These are phyloP conservation scores for Galerina marginata DNA, from an alignment of 768 basidiomycete genomes.

Conservation along the genomic window DNA sequence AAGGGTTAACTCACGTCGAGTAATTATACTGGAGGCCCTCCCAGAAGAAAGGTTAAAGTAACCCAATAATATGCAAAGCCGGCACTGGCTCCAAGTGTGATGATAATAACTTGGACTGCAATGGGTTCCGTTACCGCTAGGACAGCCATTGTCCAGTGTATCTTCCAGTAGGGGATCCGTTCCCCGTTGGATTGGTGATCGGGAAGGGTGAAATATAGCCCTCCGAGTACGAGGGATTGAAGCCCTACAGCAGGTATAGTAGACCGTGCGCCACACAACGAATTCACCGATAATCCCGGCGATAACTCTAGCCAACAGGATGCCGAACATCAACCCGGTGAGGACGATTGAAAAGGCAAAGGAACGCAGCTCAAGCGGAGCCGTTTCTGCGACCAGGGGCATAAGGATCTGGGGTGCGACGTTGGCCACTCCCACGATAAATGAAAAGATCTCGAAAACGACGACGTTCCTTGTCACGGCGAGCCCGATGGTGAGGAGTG, in stretches of 20 bases:
- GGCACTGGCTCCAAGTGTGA: constrained; percentile 65
- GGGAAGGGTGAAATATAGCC: constrained; percentile 68
- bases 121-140: constrained; percentile 77
- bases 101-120: constrained; percentile 67
- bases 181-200: constrained; percentile 80
- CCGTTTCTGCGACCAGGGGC: constrained; percentile 78
- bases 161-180: constrained; percentile 64
- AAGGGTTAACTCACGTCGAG: constrained; percentile 55
- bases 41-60: constrained; percentile 80
- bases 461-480: constrained; percentile 62
- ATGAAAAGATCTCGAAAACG: constrained; percentile 69
- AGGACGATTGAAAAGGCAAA: constrained; percentile 77
- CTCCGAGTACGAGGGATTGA: constrained; percentile 60
- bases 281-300: constrained; percentile 78
- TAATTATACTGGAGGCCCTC: constrained; percentile 76
- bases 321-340: constrained; percentile 68
- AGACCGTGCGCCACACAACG: constrained; percentile 73
- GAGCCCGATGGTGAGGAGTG: constrained; percentile 70
- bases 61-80: constrained; percentile 67
- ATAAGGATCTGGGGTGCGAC: constrained; percentile 81
- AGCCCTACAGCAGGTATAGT: constrained; percentile 76
- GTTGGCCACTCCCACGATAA: constrained; percentile 69
- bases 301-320: constrained; percentile 74
- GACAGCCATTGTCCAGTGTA: constrained; percentile 76
- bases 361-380: constrained; percentile 71